A percentile compares a stretch with the other conserved stretches of the same genome.
Evolutionary conservation across 805 yeast genomes (phyloP).

Genomic region (Pichia phayaonensis): DNA sequence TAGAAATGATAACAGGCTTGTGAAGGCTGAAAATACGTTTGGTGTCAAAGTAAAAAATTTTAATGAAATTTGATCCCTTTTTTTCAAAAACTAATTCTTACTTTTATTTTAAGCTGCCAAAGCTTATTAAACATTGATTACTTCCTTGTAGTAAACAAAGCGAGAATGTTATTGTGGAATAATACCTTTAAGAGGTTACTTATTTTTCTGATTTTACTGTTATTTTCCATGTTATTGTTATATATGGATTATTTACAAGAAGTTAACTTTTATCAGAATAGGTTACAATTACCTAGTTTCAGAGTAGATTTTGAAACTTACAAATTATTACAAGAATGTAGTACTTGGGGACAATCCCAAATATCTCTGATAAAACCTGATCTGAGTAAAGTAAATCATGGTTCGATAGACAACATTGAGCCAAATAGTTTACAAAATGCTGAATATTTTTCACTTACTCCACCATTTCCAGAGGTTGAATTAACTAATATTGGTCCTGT

Average conservation of each 20-base stretch:
- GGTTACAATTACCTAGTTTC: constrained; percentile 18
- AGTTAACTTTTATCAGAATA: constrained; percentile 20
- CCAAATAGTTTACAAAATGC: background rate
- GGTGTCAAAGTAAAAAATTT: too few species aligned
- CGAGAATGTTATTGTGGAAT: constrained; percentile 16
- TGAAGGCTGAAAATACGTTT: too few species aligned
- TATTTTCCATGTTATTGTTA: constrained; percentile 19
- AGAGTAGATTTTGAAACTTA: constrained; percentile 19
- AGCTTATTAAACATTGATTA: too few species aligned
- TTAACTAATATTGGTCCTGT: constrained; percentile 23
- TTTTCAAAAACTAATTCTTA: too few species aligned
- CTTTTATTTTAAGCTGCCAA: too few species aligned
- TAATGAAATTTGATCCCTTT: too few species aligned
- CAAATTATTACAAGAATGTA: constrained; percentile 14
- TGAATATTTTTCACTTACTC: constrained; percentile 15
- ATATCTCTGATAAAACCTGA: too few species aligned
- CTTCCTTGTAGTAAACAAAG: too few species aligned
- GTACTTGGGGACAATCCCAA: constrained; percentile 3
- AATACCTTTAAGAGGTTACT: constrained; percentile 16
- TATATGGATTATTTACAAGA: constrained; percentile 26
- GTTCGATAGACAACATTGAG: constrained; percentile 2
- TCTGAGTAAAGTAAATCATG: too few species aligned
- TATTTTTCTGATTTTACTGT: constrained; percentile 15
- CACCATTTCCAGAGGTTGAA: constrained; percentile 23
- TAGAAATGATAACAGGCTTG: too few species aligned